Conservation (phyloP, 805 yeast species). For the Candida railenensis region DNA sequence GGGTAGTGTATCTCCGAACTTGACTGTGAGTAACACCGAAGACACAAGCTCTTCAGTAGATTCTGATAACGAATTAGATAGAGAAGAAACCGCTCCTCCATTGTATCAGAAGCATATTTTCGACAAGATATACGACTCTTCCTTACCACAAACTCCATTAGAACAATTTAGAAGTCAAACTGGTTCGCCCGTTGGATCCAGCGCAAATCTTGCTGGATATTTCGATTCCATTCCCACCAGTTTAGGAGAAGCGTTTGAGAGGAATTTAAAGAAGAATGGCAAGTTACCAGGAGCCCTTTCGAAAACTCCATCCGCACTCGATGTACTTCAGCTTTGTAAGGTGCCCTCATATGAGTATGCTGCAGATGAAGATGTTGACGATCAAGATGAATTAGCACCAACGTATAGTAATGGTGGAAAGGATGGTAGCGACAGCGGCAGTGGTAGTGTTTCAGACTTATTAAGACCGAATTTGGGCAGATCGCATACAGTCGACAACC, state of each 20-base stretch:
- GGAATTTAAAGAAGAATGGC: not conserved
- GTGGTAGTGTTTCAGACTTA: not conserved
- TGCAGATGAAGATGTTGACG: slow-evolving; percentile 34
- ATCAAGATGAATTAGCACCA: slow-evolving; percentile 20
- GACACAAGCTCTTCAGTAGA: slow-evolving; percentile 13
- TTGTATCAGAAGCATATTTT: slow-evolving; percentile 37
- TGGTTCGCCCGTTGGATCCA: slow-evolving; percentile 8
- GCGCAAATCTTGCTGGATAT: slow-evolving; percentile 23
- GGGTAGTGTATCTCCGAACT: slow-evolving; percentile 7
- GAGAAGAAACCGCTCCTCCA: slow-evolving; percentile 41
- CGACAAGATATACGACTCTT: slow-evolving; percentile 38
- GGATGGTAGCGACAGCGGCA: not conserved
- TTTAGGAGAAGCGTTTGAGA: slow-evolving; percentile 8
- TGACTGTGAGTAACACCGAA: slow-evolving; percentile 20
- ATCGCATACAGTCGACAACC: not conserved
- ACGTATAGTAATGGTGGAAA: slow-evolving; percentile 2
- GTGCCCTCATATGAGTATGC: slow-evolving; percentile 44
- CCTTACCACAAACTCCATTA: slow-evolving; percentile 31
- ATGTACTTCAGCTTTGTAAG: slow-evolving; percentile 23
- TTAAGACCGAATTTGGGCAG: not conserved
- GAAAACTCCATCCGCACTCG: slow-evolving; percentile 15
- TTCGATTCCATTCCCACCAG: slow-evolving; percentile 25
- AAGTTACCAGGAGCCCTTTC: not conserved
- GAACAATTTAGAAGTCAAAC: slow-evolving; percentile 31
- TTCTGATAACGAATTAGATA: slow-evolving; percentile 22